Percentiles rank a stretch among this genome's conserved stretches.
Conservation (phyloP, 2,329 filamentous ascomycete genomes). For the Fusarium nygamai region DNA sequence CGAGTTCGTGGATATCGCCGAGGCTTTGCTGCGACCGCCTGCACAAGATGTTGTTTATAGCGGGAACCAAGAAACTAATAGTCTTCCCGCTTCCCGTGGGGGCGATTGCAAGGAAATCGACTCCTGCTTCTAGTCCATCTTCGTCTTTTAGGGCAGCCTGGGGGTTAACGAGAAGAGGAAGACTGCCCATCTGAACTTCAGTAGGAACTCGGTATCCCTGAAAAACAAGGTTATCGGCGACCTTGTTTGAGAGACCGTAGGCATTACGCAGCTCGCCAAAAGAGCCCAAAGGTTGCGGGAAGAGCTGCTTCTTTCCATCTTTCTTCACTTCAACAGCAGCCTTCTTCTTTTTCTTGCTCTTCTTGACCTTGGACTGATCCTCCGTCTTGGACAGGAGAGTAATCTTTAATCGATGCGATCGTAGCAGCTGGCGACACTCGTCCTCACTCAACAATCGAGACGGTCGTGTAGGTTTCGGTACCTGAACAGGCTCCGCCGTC, state of each 20-base stretch:
- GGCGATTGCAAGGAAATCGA: slow-evolving; percentile 88
- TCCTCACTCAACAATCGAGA: slow-evolving; percentile 67
- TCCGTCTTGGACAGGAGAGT: slow-evolving; percentile 72
- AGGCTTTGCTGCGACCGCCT: slow-evolving; percentile 59
- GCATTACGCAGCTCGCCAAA: slow-evolving; percentile 77
- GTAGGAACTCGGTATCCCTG: slow-evolving; percentile 91
- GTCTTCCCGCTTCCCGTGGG: slow-evolving; percentile 98
- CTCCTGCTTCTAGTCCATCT: slow-evolving; percentile 49
- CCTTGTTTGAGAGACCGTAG: slow-evolving; percentile 77
- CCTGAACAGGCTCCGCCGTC: slow-evolving; percentile 36
- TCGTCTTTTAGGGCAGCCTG: slow-evolving; percentile 58
- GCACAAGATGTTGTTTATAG: slow-evolving; percentile 79
- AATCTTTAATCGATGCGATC: slow-evolving; percentile 85
- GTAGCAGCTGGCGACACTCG: slow-evolving; percentile 77
- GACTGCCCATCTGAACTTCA: slow-evolving; percentile 88
- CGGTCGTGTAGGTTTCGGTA: slow-evolving; percentile 41
- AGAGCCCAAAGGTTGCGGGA: slow-evolving; percentile 80
- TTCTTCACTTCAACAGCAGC: slow-evolving; percentile 59
- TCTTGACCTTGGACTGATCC: slow-evolving; percentile 58
- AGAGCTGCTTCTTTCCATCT: slow-evolving; percentile 70
- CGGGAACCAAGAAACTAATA: slow-evolving; percentile 87
- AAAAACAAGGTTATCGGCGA: slow-evolving; percentile 81
- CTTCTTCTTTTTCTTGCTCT: slow-evolving; percentile 65
- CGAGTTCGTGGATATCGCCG: slow-evolving; percentile 59
- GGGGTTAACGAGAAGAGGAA: slow-evolving; percentile 79